Evolutionary conservation across 2,329 filamentous ascomycete genomes (phyloP).

Genomic region (Alternaria sp.): DNA sequence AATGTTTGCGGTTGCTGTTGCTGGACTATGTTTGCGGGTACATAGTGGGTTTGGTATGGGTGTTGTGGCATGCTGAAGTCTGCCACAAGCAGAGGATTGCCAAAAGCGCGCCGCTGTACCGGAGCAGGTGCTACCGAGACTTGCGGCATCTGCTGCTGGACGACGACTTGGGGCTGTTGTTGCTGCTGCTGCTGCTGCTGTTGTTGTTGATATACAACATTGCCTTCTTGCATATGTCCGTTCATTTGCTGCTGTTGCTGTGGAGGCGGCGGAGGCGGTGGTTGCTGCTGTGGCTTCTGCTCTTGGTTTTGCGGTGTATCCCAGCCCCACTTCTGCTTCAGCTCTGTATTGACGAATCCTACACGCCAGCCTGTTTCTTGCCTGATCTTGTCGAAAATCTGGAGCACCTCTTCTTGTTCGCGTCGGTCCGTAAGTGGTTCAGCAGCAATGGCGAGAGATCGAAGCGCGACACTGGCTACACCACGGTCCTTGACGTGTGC

Average conservation of each 20-base stretch:
- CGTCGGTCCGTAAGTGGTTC: slow-evolving; percentile 71
- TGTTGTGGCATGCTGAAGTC: slow-evolving; percentile 82
- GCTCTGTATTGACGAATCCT: slow-evolving; percentile 72
- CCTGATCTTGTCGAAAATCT: slow-evolving; percentile 78
- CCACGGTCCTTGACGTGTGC: slow-evolving; percentile 83
- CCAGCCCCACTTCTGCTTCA: slow-evolving; percentile 83
- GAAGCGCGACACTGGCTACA: slow-evolving; percentile 79
- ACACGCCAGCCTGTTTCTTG: slow-evolving; percentile 82
- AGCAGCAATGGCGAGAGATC: slow-evolving; percentile 79
- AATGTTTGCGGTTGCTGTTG: slow-evolving; percentile 34
- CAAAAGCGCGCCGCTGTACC: slow-evolving; percentile 56
- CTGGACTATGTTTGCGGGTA: slow-evolving; percentile 69
- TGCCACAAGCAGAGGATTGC: slow-evolving; percentile 75
- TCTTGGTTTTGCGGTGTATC: slow-evolving; percentile 52
- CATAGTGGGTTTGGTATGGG: slow-evolving; percentile 82
- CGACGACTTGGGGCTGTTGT: slow-evolving; percentile 24
- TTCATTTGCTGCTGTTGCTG: slow-evolving; percentile 30
- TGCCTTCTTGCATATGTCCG: slow-evolving; percentile 24
- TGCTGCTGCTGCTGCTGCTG: no score
- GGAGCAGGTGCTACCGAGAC: slow-evolving; percentile 26
- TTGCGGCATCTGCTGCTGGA: slow-evolving; percentile 32
- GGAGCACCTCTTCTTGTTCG: slow-evolving; percentile 82
- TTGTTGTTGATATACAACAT: slow-evolving; percentile 18
- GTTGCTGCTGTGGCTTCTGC: slow-evolving; percentile 41
- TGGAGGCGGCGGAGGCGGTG: slow-evolving; percentile 28